Evolutionary conservation across 371 early-diverging fungal species (phyloP).

Genomic region (Apophysomyces sp.): DNA sequence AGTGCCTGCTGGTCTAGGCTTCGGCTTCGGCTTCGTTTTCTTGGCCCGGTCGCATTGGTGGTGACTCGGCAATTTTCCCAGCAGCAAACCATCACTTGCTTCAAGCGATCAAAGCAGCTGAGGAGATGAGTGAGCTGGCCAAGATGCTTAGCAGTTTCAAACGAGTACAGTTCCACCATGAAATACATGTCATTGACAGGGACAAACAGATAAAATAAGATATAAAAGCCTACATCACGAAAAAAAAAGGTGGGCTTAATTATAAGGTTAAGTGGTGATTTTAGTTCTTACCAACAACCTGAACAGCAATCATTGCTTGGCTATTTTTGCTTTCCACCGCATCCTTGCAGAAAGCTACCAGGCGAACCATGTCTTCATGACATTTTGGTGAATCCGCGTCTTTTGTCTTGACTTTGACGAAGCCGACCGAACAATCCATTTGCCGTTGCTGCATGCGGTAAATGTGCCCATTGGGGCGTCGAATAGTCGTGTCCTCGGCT

Average conservation of each 20-base stretch:
- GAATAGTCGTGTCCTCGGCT: no score
- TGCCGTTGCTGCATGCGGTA: conserved; percentile 19
- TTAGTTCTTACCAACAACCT: conserved; percentile 21
- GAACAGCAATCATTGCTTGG: conserved; percentile 18
- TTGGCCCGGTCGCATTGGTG: no score
- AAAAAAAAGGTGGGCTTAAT: background rate
- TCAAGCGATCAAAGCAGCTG: conserved; percentile 15
- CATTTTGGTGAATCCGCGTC: conserved; percentile 12
- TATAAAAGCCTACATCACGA: conserved; percentile 19
- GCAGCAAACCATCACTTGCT: conserved; percentile 23
- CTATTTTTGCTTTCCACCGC: conserved; percentile 11
- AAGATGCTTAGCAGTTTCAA: conserved; percentile 21
- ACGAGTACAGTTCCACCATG: conserved; percentile 24
- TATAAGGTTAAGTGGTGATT: background rate
- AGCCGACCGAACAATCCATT: conserved; percentile 15
- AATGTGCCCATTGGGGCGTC: conserved; percentile 2
- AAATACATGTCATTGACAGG: conserved; percentile 12
- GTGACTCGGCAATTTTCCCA: conserved; percentile 8
- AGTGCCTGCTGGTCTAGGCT: no score
- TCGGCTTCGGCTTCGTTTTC: background rate
- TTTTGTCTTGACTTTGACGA: conserved; percentile 19
- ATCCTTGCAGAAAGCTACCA: conserved; percentile 21
- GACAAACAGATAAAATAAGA: conserved; percentile 22
- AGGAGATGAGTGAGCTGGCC: conserved; percentile 16
- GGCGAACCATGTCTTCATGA: conserved; percentile 20